phyloP scores from a whole-genome alignment of 2,329 filamentous ascomycete species.

The Colletotrichum sansevieriae region DNA sequence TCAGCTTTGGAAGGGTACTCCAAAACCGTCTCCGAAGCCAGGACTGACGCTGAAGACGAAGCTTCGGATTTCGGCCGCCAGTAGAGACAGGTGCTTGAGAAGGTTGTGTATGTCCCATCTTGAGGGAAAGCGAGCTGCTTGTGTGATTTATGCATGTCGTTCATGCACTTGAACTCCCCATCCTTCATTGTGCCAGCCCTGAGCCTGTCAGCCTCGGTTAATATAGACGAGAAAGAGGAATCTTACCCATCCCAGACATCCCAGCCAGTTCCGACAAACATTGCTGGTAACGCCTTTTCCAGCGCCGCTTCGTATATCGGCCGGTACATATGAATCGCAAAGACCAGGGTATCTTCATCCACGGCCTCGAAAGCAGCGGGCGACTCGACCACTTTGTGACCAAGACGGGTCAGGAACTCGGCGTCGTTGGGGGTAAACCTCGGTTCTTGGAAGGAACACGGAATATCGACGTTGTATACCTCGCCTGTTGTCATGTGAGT shows the following conservation, averaged over 20 bases:
- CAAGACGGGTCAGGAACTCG: slow-evolving; percentile 66
- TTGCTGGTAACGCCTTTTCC: slow-evolving; percentile 57
- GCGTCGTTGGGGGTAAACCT: slow-evolving; percentile 62
- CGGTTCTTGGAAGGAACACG: slow-evolving; percentile 68
- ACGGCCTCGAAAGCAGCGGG: slow-evolving; percentile 67
- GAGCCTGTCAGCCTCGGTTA: not conserved
- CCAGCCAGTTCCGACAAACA: slow-evolving; percentile 70
- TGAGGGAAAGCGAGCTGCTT: slow-evolving; percentile 53
- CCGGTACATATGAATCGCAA: slow-evolving; percentile 72
- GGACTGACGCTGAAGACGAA: not conserved
- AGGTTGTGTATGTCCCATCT: slow-evolving; percentile 53
- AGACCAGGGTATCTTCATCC: slow-evolving; percentile 65
- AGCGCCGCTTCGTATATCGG: slow-evolving; percentile 67
- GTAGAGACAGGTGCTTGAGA: slow-evolving; percentile 57
- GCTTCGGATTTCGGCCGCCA: slow-evolving; percentile 46
- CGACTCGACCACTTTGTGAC: slow-evolving; percentile 64
- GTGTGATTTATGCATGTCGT: slow-evolving; percentile 50
- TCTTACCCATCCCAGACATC: slow-evolving; percentile 65
- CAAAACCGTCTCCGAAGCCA: not conserved
- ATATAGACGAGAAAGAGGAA: not conserved
- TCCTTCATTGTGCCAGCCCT: slow-evolving; percentile 38
- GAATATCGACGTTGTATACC: slow-evolving; percentile 48
- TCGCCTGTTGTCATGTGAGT: slow-evolving; percentile 26
- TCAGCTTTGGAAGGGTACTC: not conserved
- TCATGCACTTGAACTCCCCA: slow-evolving; percentile 49